Evolutionary conservation across 768 basidiomycete species (phyloP), one percentile per base, ranked within the genome.

Genomic region (Boletus subparvulus): DNA sequence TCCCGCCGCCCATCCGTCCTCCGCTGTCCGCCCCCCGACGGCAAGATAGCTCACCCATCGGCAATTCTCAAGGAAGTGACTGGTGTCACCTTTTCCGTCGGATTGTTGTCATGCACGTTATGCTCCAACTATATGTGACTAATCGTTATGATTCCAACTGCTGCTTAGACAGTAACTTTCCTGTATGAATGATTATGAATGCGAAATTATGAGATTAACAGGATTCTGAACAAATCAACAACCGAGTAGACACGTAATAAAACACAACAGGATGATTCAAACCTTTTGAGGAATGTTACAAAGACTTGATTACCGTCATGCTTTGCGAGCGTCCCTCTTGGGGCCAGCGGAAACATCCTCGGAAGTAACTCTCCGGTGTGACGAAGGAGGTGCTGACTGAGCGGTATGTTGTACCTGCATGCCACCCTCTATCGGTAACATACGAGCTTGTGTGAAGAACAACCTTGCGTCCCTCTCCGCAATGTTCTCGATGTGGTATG

Each of bases 371-470:
- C 69, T 68, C 21, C 69, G 67, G 26, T 63, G 63, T 13, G 69
- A 69, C 3, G 58, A 56, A 4, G 71, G 71, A 16, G 71, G 70
- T 19, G 63, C 71, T 26, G 71, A 72, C 28, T 63, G 63, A 21
- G 70, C 65, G 2, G 61, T 63, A 32, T 65, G 72, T 41, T 67
- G 72, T 12, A 13, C 48, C 19, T 47, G 59, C 17, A 64, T 49
- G 14, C 54, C 61, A 32, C 72, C 76, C 3, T 70, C 73, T 26
- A 68, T 60, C 0, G 74, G 65, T 33, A 82, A 63, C 65, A 82
- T 78, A 30, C 88, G 80, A 0, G 91, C 92, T 75, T 98, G 96
- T 1, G 93, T 87, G 75, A 98, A 98, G 77, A 96, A 97, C 9
- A 98, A 73, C 64, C 82, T 84, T 21, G 87, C 92, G 47, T 89